These are phyloP conservation scores for Cyberlindnera euphorbiiphila DNA, from an alignment of 805 yeast genomes.

Conservation along the genomic window DNA sequence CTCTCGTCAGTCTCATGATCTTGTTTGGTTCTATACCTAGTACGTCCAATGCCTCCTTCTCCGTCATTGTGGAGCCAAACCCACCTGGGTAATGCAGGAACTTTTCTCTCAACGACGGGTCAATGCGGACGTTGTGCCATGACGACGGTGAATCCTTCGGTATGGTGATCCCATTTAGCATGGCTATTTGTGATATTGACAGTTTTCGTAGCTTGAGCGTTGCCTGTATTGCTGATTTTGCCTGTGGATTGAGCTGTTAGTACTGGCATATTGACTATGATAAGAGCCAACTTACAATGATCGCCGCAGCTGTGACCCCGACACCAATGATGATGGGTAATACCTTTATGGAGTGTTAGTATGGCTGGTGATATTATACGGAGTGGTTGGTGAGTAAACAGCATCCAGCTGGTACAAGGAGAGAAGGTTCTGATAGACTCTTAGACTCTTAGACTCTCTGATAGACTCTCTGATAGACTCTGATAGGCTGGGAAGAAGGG, in stretches of 20 bases:
- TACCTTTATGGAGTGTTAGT: constrained; percentile 27
- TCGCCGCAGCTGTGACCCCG: constrained; percentile 50
- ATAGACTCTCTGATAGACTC: too few relatives aligned
- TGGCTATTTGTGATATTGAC: constrained; percentile 37
- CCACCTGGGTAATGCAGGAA: constrained; percentile 53
- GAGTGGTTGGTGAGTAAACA: too few relatives aligned
- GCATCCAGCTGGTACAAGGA: too few relatives aligned
- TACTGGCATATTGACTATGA: background rate
- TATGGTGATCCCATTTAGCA: constrained; percentile 34
- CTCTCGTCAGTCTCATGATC: constrained; percentile 43
- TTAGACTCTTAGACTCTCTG: too few relatives aligned
- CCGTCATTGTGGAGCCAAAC: constrained; percentile 60
- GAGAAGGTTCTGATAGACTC: too few relatives aligned
- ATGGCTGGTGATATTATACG: too few relatives aligned
- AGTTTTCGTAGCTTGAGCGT: constrained; percentile 29
- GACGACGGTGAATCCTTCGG: constrained; percentile 9
- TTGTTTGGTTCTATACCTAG: constrained; percentile 56
- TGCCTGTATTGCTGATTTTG: constrained; percentile 36
- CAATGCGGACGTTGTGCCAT: constrained; percentile 15
- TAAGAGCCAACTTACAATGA: constrained; percentile 34
- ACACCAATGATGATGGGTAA: constrained; percentile 51
- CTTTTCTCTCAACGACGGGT: constrained; percentile 22
- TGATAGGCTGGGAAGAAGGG: too few relatives aligned
- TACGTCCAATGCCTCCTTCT: constrained; percentile 65
- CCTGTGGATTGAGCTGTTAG: constrained; percentile 16